phyloP scores from a whole-genome alignment of 805 yeast genomes.

The Candida ponderosae region DNA sequence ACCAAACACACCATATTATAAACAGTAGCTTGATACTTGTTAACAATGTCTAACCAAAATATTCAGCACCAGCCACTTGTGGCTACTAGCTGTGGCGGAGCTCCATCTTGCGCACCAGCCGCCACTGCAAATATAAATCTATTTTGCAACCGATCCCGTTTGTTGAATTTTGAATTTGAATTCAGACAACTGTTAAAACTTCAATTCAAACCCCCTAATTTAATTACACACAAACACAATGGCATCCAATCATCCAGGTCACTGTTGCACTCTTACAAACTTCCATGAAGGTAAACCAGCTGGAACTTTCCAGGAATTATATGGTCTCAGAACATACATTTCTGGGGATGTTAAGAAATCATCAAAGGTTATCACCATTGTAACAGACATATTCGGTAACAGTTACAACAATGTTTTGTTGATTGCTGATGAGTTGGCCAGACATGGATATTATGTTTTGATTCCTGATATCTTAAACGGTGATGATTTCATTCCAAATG shows the following conservation, averaged over 20 bases:
- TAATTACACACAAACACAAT: too few species aligned
- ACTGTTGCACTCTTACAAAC: constrained; percentile 36
- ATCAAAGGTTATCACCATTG: constrained; percentile 48
- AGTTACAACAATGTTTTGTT: constrained; percentile 48
- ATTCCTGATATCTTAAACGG: constrained; percentile 70
- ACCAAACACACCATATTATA: too few species aligned
- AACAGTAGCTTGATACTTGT: too few species aligned
- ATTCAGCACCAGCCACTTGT: too few species aligned
- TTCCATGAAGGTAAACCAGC: constrained; percentile 43
- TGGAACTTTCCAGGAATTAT: constrained; percentile 34
- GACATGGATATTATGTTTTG: constrained; percentile 53
- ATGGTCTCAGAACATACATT: constrained; percentile 38
- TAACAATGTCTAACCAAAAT: too few species aligned
- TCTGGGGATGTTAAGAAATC: constrained; percentile 29
- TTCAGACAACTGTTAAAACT: too few species aligned
- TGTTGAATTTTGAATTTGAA: too few species aligned
- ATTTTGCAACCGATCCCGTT: too few species aligned
- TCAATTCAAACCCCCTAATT: too few species aligned
- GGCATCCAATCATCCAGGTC: constrained; percentile 47
- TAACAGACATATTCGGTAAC: constrained; percentile 68
- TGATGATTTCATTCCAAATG: constrained; percentile 28
- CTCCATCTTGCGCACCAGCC: too few species aligned
- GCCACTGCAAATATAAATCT: too few species aligned
- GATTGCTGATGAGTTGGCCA: constrained; percentile 60
- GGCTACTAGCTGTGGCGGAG: too few species aligned